Conservation (phyloP, 2,329 filamentous ascomycete genomes). For the Xylariaceae sp. region DNA sequence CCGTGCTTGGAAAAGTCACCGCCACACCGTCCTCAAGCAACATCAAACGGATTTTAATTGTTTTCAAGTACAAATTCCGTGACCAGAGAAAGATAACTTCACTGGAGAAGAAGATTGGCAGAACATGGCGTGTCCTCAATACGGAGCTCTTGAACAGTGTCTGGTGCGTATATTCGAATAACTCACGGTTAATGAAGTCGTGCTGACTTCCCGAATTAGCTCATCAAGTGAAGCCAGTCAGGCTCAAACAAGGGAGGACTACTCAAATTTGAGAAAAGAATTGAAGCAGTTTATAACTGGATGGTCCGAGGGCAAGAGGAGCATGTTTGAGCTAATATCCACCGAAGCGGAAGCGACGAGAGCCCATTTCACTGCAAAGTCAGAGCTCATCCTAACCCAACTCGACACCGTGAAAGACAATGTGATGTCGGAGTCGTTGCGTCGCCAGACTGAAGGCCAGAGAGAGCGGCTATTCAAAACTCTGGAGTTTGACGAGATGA, state of each 20-base stretch:
- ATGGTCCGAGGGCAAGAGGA: conserved; percentile 9
- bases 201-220: no score
- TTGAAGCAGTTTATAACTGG: conserved; percentile 5
- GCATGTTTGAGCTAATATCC: conserved; percentile 4
- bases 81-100: conserved; percentile 1
- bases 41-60: not conserved
- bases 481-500: conserved; percentile 9
- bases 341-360: conserved; percentile 4
- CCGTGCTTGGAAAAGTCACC: not conserved
- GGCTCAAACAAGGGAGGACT: conserved; percentile 1
- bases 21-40: not conserved
- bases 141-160: conserved; percentile 7
- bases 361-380: conserved; percentile 5
- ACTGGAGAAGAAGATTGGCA: conserved; percentile 4
- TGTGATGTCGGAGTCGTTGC: not conserved
- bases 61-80: conserved; percentile 2
- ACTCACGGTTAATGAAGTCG: no score
- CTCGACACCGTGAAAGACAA: not conserved
- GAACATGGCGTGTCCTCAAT: conserved; percentile 1
- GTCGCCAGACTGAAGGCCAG: conserved; percentile 1
- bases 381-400: not conserved
- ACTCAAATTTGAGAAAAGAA: conserved; percentile 2
- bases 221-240: conserved; percentile 7
- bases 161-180: no score
- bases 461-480: conserved; percentile 5